phyloP scores from a whole-genome alignment of 495 filamentous ascomycete species.

The Aspergillus olivimuriae region DNA sequence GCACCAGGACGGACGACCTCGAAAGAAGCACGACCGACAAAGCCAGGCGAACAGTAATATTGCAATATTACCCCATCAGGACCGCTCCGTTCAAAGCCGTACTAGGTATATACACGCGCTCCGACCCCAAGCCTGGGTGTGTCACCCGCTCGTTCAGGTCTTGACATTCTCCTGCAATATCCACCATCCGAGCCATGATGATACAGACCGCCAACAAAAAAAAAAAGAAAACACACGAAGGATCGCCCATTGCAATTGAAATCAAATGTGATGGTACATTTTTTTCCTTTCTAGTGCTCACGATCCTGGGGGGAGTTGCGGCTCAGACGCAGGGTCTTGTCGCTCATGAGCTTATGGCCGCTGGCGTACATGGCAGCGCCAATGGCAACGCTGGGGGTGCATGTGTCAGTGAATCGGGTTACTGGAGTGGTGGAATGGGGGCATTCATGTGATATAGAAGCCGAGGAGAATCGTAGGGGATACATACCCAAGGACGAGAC shows the following conservation, averaged over 20 bases:
- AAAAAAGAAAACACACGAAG: slow-evolving; percentile 21
- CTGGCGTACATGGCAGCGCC: slow-evolving; percentile 74
- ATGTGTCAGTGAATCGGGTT: slow-evolving; percentile 19
- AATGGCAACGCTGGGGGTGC: slow-evolving; percentile 50
- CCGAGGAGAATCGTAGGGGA: not conserved
- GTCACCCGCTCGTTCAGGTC: slow-evolving; percentile 13
- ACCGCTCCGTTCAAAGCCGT: slow-evolving; percentile 27
- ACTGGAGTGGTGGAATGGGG: slow-evolving; percentile 1
- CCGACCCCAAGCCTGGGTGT: slow-evolving; percentile 23
- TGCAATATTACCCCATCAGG: slow-evolving; percentile 25
- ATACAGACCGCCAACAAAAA: slow-evolving; percentile 28
- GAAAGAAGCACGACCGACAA: slow-evolving; percentile 12
- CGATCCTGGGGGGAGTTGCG: slow-evolving; percentile 44
- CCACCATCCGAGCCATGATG: slow-evolving; percentile 28
- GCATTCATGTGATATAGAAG: not conserved
- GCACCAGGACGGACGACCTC: slow-evolving; percentile 7
- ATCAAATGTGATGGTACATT: slow-evolving; percentile 37
- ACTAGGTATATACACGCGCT: slow-evolving; percentile 39
- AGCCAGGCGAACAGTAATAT: slow-evolving; percentile 27
- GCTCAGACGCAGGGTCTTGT: slow-evolving; percentile 84
- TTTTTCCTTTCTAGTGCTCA: slow-evolving; percentile 31
- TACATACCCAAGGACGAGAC: slow-evolving; percentile 72
- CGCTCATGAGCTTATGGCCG: slow-evolving; percentile 70
- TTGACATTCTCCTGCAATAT: slow-evolving; percentile 14
- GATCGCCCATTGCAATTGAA: slow-evolving; percentile 28